Percentiles rank a stretch among this genome's conserved stretches.
phyloP scores from a whole-genome alignment of 116 monocot species.

The Dioscorea cayenensis region DNA sequence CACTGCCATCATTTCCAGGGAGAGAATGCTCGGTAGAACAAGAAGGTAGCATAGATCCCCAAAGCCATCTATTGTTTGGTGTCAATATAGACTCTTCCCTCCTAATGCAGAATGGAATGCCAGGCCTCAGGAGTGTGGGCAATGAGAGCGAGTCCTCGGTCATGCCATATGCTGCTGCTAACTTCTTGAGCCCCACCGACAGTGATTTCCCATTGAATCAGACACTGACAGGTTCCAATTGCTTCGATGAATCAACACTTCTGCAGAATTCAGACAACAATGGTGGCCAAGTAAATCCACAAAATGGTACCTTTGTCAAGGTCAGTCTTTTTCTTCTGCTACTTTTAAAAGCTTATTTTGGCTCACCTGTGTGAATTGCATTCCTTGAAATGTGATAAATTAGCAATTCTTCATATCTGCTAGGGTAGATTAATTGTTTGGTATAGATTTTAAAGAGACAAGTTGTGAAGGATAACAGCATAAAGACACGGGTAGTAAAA shows the following conservation, averaged over 20 bases:
- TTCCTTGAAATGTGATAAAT: neutral
- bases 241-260: slow-evolving; percentile 57
- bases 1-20: slow-evolving; percentile 50
- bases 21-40: slow-evolving; percentile 52
- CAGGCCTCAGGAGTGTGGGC: slow-evolving; percentile 39
- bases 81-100: slow-evolving; percentile 52
- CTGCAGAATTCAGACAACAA: slow-evolving; percentile 37
- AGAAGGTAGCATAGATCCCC: slow-evolving; percentile 41
- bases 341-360: neutral
- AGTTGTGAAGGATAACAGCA: neutral
- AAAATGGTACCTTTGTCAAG: slow-evolving; percentile 80
- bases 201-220: slow-evolving; percentile 55
- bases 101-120: slow-evolving; percentile 44
- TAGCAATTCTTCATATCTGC: neutral
- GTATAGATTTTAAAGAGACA: neutral
- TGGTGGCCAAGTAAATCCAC: slow-evolving; percentile 47
- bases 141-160: slow-evolving; percentile 28
- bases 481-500: neutral
- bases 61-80: slow-evolving; percentile 57
- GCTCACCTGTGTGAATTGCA: neutral
- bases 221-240: slow-evolving; percentile 38
- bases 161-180: slow-evolving; percentile 43
- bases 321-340: slow-evolving; percentile 18
- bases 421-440: too few species aligned
- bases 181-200: slow-evolving; percentile 39